Evolutionary conservation across 768 basidiomycete genomes (phyloP), one percentile per base, ranked within the genome.

Genomic region (Boletus barrowsii): DNA sequence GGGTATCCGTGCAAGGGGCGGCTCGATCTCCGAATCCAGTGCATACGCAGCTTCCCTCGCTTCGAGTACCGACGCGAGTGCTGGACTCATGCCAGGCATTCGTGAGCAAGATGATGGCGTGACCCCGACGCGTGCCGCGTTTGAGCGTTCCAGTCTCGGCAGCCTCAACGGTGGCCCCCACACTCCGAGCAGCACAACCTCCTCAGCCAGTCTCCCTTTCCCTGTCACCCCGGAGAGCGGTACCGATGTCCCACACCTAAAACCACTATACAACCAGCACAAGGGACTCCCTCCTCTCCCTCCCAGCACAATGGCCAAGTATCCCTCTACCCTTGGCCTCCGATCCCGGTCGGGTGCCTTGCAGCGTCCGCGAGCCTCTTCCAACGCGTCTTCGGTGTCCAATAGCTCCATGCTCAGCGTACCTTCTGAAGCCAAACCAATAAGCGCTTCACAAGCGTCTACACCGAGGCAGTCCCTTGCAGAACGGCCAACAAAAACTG

Each of bases 291-390:
- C 72, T 0, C 69, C 72, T 30, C 60, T 73, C n/a, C 67, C 72
- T 46, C 20, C 55, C 0, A 5, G 22, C 2, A 13, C 3, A 4
- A 62, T 44, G 42, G 51, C 49, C 32, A 70, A 65, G 42, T 64
- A 66, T 42, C 56, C 68, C 9, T 61, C 61, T 24, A 36, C 50
- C 24, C 51, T 62, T 3, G 29, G 58, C 22, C 64, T 61, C 29
- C 57, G 52, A 2, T 55, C 62, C 2, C 60, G 47, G 13, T 15
- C 45, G 1, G 43, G 35, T 13, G 49, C 24, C 3, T 20, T 66
- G 41, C 64, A 55, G 29, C 63, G 73, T 60, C 57, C 67, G 7
- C 65, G 69, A 62, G 76, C 51, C 72, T 76, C 66, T 65, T 72
- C 44, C 37, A 78, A 18, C 69, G 51, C 58, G 14, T 72, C 57